Base-by-base conservation (phyloP, 495 filamentous ascomycete species). In the Penicillium flavigenum region DNA sequence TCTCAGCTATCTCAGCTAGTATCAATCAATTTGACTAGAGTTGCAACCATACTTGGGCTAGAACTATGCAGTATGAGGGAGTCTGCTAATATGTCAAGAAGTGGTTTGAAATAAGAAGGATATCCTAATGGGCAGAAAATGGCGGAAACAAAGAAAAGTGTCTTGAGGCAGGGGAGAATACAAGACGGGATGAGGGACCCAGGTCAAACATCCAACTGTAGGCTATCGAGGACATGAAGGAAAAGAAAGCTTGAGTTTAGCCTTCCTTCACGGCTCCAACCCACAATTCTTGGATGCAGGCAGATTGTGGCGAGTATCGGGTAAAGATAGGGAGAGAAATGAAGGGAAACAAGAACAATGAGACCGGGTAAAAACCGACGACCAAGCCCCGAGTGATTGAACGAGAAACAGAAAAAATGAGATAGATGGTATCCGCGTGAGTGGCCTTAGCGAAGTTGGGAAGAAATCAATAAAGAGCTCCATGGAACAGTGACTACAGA, bases 401-500 rank as follows among this genome's bases (percentile, higher is more conserved):
- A 31, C 32, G 29, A 46, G 38, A 52, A 38, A 45, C 42, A 54
- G 42, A 61, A 62, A 58, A 54, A 68, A 62, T 58, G 63, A 58
- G 59, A 66, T 60, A 63, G 58, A 65, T 59, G 59, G 56, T 58
- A 58, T 58, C 41, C 56, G 56, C 56, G 45, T 58, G 29, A 36
- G 34, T 32, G 45, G 54, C 38, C 51, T 22, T 47, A 32, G 43
- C 29, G 45, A 43, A 54, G 39, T 39, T 22, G 29, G 44, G 42
- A 59, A 56, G 54, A 38, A 32, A 52, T 68, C 60, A 54, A 64
- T 57, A 64, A 63, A 27, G 32, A 54, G 32, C 19, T 22, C 20
- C 24, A 29, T 22, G 31, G 9, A 24, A 24, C 32, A 19, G 7
- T 22, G 31, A 54, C 60, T 84, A 98, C 64, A 96, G 84, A 78